A percentile compares a stretch with the other conserved stretches of the same genome.
phyloP scores from a whole-genome alignment of 495 filamentous ascomycete genomes.

The Aspergillus asperescens region DNA sequence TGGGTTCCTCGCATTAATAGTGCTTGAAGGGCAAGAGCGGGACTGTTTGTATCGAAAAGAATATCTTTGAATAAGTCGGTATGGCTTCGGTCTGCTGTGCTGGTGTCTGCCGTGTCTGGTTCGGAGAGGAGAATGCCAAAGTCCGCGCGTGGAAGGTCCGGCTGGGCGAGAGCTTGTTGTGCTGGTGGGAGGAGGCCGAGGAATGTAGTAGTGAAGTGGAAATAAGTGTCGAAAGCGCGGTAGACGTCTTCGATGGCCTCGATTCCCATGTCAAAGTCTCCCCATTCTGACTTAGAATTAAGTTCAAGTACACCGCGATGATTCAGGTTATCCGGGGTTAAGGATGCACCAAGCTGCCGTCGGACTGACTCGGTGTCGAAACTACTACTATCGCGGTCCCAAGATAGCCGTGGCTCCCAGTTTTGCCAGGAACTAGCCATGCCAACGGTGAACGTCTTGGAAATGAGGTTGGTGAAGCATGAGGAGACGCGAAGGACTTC shows the following conservation, averaged over 20 bases:
- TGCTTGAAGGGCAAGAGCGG: background rate
- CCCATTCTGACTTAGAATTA: background rate
- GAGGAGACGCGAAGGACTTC: background rate
- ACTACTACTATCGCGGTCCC: background rate
- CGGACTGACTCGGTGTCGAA: background rate
- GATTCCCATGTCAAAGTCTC: background rate
- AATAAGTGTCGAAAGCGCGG: too few relatives aligned
- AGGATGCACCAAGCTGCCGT: background rate
- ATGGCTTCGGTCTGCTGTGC: background rate
- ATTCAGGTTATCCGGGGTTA: background rate
- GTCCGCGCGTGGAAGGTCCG: too few relatives aligned
- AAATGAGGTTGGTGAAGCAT: background rate
- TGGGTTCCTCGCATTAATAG: background rate
- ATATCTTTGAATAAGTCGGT: background rate
- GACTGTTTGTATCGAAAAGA: background rate
- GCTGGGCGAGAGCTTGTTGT: too few relatives aligned
- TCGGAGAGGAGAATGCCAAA: too few relatives aligned
- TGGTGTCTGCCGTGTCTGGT: background rate
- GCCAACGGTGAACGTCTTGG: background rate
- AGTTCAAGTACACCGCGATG: background rate
- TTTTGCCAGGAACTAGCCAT: background rate
- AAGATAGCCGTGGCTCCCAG: background rate
- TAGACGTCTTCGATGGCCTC: too few relatives aligned
- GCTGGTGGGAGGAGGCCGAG: too few relatives aligned
- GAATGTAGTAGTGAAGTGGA: too few relatives aligned